Conservation (phyloP, 2,329 filamentous ascomycete species). For the Periglandula ipomoeae region DNA sequence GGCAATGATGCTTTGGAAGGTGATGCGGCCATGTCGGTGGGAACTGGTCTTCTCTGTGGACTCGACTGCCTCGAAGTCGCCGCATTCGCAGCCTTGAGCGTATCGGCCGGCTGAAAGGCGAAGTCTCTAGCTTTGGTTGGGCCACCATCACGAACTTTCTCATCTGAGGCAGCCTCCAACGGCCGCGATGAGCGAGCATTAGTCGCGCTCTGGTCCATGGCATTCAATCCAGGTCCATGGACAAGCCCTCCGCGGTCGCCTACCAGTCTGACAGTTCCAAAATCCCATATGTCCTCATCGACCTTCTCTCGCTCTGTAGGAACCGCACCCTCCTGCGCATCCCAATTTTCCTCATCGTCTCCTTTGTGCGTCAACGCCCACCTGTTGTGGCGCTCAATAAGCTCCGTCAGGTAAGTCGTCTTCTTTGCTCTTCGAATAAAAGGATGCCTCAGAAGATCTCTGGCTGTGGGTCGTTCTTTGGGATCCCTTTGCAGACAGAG, state of each 20-base stretch:
- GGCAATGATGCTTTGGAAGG: constrained; percentile 54
- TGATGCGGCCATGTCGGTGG: constrained; percentile 29
- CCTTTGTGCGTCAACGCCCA: constrained; percentile 78
- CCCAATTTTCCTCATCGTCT: constrained; percentile 52
- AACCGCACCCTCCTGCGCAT: constrained; percentile 45
- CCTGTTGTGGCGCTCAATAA: constrained; percentile 83
- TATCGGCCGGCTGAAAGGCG: constrained; percentile 38
- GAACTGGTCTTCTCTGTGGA: constrained; percentile 49
- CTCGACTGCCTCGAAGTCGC: constrained; percentile 48
- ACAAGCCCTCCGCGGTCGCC: constrained; percentile 51
- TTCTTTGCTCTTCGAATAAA: constrained; percentile 90
- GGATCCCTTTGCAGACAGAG: constrained; percentile 83
- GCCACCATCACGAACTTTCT: constrained; percentile 39
- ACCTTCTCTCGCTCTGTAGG: constrained; percentile 45
- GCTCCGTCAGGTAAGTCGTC: constrained; percentile 90
- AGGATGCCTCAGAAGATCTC: constrained; percentile 77
- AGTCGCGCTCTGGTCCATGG: constrained; percentile 72
- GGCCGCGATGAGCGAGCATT: constrained; percentile 59
- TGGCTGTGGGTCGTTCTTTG: constrained; percentile 76
- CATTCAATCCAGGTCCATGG: constrained; percentile 49
- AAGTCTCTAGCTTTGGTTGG: constrained; percentile 43
- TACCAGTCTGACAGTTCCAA: constrained; percentile 86
- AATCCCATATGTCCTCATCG: constrained; percentile 93
- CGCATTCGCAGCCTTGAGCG: constrained; percentile 41
- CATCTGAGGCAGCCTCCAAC: constrained; percentile 37